These are phyloP conservation scores for Noccaea caerulescens DNA, from an alignment of 345 rosid genomes.

Conservation along the genomic window DNA sequence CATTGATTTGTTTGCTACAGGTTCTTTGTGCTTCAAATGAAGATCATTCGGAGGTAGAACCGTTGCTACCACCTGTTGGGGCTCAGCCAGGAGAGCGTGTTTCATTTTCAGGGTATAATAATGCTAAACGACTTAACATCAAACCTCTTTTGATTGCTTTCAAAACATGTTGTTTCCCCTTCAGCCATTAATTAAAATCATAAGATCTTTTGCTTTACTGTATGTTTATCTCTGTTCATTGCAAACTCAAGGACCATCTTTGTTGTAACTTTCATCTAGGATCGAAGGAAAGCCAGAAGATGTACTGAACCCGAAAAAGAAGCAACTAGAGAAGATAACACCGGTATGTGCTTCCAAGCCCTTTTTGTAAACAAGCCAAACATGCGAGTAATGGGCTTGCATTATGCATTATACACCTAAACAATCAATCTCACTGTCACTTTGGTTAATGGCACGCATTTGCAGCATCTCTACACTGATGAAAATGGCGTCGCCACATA, in stretches of 20 bases:
- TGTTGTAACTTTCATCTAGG: constrained; percentile 47
- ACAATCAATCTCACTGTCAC: constrained; percentile 10
- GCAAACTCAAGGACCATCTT: constrained; percentile 20
- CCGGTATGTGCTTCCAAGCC: constrained; percentile 55
- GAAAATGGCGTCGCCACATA: constrained; percentile 91
- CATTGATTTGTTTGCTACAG: constrained; percentile 48
- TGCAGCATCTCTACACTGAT: constrained; percentile 88
- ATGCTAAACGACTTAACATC: background rate
- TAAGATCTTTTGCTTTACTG: background rate
- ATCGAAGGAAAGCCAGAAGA: constrained; percentile 98
- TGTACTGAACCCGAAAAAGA: constrained; percentile 90
- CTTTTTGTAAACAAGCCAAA: background rate
- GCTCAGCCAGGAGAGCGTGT: constrained; percentile 75
- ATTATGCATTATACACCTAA: background rate
- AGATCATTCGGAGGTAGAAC: constrained; percentile 81
- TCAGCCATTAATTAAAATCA: background rate
- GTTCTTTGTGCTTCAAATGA: constrained; percentile 91
- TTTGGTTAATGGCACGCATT: background rate
- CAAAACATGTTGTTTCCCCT: constrained; percentile 12
- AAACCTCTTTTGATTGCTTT: constrained; percentile 17
- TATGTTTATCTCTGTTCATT: background rate
- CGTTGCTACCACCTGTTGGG: constrained; percentile 84
- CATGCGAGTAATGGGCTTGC: constrained; percentile 12
- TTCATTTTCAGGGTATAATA: constrained; percentile 69
- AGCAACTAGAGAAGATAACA: constrained; percentile 92